Conservation (phyloP, 2,329 filamentous ascomycete species). For the Xylariaceae sp. region DNA sequence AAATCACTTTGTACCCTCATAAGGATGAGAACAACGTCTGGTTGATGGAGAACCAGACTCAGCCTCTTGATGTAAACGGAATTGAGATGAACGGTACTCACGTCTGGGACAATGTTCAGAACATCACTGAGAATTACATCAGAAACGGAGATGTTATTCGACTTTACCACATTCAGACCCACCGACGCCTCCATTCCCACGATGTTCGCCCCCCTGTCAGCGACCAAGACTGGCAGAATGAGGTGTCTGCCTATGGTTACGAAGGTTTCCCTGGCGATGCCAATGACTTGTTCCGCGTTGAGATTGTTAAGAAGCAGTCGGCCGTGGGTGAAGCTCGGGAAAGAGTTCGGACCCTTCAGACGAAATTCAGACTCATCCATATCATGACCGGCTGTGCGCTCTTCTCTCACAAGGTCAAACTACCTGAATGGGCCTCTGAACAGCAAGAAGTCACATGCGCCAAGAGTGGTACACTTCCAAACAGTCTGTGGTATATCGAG, state of each 20-base stretch:
- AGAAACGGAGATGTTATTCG: slow-evolving; percentile 75
- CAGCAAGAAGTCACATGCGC: slow-evolving; percentile 99
- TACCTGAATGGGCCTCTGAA: slow-evolving; percentile 95
- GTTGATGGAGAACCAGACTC: slow-evolving; percentile 92
- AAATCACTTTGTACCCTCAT: slow-evolving; percentile 96
- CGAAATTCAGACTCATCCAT: slow-evolving; percentile 92
- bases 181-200: slow-evolving; percentile 91
- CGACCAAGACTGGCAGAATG: slow-evolving; percentile 90
- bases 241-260: slow-evolving; percentile 94
- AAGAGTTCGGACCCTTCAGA: slow-evolving; percentile 86
- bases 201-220: slow-evolving; percentile 83
- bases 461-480: slow-evolving; percentile 82
- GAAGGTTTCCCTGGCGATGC: slow-evolving; percentile 95
- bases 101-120: slow-evolving; percentile 73
- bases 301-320: slow-evolving; percentile 89
- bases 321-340: slow-evolving; percentile 72
- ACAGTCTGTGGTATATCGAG: slow-evolving; percentile 97
- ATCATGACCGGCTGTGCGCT: slow-evolving; percentile 94
- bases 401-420: slow-evolving; percentile 98
- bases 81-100: slow-evolving; percentile 71
- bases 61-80: slow-evolving; percentile 72
- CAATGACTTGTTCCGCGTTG: slow-evolving; percentile 90
- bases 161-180: slow-evolving; percentile 76
- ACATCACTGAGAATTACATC: slow-evolving; percentile 56
- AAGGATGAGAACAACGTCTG: slow-evolving; percentile 98